Conservation (phyloP, 192 early-diverging fungal species). For the Linnemannia hyalina region DNA sequence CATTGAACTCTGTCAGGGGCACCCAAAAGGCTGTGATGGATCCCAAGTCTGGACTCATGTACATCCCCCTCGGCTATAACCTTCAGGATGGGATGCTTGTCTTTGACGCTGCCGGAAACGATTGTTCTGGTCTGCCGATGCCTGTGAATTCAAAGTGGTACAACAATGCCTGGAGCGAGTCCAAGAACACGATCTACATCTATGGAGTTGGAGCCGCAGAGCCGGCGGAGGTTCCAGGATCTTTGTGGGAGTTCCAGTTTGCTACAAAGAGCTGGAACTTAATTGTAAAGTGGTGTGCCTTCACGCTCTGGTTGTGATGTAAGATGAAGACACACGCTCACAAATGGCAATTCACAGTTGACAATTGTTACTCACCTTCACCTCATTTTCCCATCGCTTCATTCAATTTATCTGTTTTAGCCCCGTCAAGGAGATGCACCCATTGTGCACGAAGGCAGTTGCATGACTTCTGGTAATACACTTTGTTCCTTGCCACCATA, state of each 20-base stretch:
- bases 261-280: neutral
- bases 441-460: neutral
- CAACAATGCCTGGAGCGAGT: neutral
- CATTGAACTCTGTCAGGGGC: neutral
- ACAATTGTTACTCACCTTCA: neutral
- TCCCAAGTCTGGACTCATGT: neutral
- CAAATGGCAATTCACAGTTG: neutral
- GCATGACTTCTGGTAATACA: slow-evolving; percentile 2
- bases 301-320: neutral
- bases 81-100: neutral
- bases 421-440: neutral
- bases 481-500: too few species aligned
- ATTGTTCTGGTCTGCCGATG: neutral
- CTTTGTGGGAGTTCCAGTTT: neutral
- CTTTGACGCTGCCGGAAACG: neutral
- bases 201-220: neutral
- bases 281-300: neutral
- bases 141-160: neutral
- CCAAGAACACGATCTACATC: neutral
- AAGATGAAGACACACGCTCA: neutral
- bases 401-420: neutral
- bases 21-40: neutral
- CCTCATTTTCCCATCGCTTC: neutral
- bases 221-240: neutral
- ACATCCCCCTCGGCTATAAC: neutral